These are phyloP conservation scores for Candida ficus DNA, from an alignment of 805 yeast species.

Conservation along the genomic window DNA sequence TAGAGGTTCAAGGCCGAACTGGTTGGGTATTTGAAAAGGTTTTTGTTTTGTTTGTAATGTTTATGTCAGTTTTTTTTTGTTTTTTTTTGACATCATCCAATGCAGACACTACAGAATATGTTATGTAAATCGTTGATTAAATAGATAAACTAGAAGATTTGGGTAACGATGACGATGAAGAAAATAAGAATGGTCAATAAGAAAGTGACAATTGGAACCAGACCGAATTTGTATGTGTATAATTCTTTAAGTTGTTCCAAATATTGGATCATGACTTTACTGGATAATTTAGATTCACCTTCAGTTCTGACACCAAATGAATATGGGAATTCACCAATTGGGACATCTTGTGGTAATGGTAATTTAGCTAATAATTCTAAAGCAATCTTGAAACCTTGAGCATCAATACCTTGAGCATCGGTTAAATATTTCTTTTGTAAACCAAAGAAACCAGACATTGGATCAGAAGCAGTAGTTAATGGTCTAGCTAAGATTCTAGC, in stretches of 20 bases:
- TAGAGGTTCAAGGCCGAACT: no score
- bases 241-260: conserved; percentile 41
- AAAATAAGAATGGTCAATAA: conserved; percentile 27
- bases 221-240: conserved; percentile 41
- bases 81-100: not conserved
- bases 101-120: not conserved
- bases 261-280: conserved; percentile 45
- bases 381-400: conserved; percentile 46
- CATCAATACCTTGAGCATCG: conserved; percentile 31
- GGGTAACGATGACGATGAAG: conserved; percentile 25
- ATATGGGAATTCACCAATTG: conserved; percentile 44
- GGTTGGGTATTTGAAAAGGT: no score
- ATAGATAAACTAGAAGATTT: conserved; percentile 20
- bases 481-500: conserved; percentile 47
- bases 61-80: not conserved
- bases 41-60: no score
- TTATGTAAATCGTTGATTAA: no score
- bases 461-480: conserved; percentile 45
- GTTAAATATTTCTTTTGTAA: conserved; percentile 39
- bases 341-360: conserved; percentile 33
- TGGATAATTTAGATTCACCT: conserved; percentile 46
- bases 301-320: conserved; percentile 50
- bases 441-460: conserved; percentile 51
- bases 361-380: conserved; percentile 42
- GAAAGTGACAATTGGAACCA: conserved; percentile 30